These are phyloP conservation scores for Nemophila menziesii DNA, from an alignment of 257 asterid genomes.

Conservation along the genomic window DNA sequence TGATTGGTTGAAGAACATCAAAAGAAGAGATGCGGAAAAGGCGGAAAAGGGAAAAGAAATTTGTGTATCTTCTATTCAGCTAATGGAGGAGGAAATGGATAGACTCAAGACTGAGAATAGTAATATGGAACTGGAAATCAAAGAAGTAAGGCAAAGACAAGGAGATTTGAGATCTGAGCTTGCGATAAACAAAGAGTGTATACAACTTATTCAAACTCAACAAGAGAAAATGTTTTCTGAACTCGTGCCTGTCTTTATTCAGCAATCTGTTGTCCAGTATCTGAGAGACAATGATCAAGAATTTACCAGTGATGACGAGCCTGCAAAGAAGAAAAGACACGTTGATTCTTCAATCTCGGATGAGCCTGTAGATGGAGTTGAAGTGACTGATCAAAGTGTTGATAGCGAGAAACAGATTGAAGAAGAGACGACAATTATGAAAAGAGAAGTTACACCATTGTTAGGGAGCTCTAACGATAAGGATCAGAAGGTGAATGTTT, in stretches of 20 bases:
- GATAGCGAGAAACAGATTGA: constrained; percentile 1
- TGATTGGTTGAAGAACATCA: constrained; percentile 28
- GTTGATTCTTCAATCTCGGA: not conserved
- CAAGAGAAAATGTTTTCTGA: constrained; percentile 4
- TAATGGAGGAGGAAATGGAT: constrained; percentile 8
- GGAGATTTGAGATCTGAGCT: constrained; percentile 16
- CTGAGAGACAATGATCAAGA: constrained; percentile 10
- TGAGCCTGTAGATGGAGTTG: constrained; percentile 4
- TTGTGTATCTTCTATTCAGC: constrained; percentile 4
- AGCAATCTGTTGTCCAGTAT: constrained; percentile 10
- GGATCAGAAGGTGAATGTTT: constrained; percentile 4
- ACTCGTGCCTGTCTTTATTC: constrained; percentile 8
- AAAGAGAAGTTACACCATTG: constrained; percentile 2
- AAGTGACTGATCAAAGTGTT: constrained; percentile 1
- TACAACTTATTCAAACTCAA: not conserved
- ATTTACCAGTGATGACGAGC: constrained; percentile 5
- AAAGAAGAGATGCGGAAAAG: constrained; percentile 19
- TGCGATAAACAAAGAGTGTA: constrained; percentile 6
- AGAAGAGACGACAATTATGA: constrained; percentile 6
- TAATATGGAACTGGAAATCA: constrained; percentile 20
- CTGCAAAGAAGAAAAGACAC: constrained; percentile 5
- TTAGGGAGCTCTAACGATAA: constrained; percentile 12
- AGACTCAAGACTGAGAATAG: constrained; percentile 20
- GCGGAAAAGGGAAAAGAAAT: not conserved
- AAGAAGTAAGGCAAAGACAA: constrained; percentile 16